These are phyloP conservation scores for Ophiostoma sp. DNA, from an alignment of 2,329 filamentous ascomycete species.

Conservation along the genomic window DNA sequence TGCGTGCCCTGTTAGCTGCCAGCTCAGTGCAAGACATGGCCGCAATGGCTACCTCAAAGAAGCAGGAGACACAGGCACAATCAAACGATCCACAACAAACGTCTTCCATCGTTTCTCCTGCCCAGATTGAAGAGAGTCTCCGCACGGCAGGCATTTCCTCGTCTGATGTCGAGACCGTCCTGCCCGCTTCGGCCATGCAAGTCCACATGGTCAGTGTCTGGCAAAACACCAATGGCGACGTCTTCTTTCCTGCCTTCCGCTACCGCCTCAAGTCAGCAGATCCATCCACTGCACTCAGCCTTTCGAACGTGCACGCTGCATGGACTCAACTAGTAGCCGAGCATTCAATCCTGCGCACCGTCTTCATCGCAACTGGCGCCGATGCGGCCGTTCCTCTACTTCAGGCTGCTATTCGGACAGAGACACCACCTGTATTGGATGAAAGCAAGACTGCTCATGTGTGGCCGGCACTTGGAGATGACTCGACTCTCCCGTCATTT, in stretches of 20 bases:
- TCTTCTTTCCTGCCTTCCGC: constrained; percentile 74
- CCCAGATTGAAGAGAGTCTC: constrained; percentile 39
- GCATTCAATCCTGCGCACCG: constrained; percentile 67
- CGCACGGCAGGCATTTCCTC: constrained; percentile 42
- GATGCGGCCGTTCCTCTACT: constrained; percentile 52
- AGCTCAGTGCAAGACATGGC: constrained; percentile 67
- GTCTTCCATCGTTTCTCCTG: neutral
- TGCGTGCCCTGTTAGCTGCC: constrained; percentile 70
- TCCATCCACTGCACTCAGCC: constrained; percentile 32
- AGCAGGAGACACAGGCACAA: neutral
- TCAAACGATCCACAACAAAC: neutral
- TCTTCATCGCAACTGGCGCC: constrained; percentile 34
- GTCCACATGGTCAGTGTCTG: constrained; percentile 77
- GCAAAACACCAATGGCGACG: constrained; percentile 63
- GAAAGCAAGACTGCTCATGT: neutral
- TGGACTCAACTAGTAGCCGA: constrained; percentile 61
- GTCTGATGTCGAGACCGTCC: constrained; percentile 53
- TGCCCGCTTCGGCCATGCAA: constrained; percentile 77
- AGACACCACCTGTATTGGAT: constrained; percentile 28
- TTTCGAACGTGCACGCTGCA: constrained; percentile 50
- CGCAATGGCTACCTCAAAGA: constrained; percentile 10
- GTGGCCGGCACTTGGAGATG: constrained; percentile 22
- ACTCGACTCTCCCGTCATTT: neutral
- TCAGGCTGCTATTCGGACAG: constrained; percentile 58
- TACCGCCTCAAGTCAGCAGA: constrained; percentile 51